A percentile compares a stretch with the other conserved stretches of the same genome.
phyloP scores from a whole-genome alignment of 306 rosid genomes.

The Leucaena leucocephala region DNA sequence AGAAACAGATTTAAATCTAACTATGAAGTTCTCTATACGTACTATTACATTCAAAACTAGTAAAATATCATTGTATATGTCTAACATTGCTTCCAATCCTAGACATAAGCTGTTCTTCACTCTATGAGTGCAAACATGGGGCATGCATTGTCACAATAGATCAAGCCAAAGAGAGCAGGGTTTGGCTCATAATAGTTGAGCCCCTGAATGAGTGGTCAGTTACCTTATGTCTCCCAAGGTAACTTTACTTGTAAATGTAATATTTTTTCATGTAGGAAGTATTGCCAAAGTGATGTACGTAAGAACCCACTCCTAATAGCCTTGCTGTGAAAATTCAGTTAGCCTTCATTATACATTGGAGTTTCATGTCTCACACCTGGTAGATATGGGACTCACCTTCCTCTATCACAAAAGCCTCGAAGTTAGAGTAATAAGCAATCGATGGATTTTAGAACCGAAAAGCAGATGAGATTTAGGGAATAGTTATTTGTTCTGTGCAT shows the following conservation, averaged over 20 bases:
- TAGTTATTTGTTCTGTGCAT: background rate
- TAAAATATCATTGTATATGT: background rate
- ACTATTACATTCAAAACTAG: background rate
- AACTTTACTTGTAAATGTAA: background rate
- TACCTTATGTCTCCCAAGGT: background rate
- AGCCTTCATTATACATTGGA: background rate
- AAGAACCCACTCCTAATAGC: background rate
- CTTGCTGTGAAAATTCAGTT: background rate
- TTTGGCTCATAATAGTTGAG: slow-evolving; percentile 7
- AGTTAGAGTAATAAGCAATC: background rate
- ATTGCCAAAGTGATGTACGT: background rate
- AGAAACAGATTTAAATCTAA: slow-evolving; percentile 2
- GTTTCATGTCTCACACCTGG: background rate
- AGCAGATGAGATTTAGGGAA: background rate
- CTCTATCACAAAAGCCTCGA: background rate
- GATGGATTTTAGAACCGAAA: background rate
- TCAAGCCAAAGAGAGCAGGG: background rate
- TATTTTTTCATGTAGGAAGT: background rate
- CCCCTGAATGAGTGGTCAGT: slow-evolving; percentile 5
- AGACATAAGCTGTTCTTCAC: background rate
- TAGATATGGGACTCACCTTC: background rate
- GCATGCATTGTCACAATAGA: background rate
- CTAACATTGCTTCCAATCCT: background rate
- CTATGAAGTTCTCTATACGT: background rate
- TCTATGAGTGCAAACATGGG: background rate